Base-by-base conservation (phyloP, 306 rosid genomes). In the Cicer judaicum region DNA sequence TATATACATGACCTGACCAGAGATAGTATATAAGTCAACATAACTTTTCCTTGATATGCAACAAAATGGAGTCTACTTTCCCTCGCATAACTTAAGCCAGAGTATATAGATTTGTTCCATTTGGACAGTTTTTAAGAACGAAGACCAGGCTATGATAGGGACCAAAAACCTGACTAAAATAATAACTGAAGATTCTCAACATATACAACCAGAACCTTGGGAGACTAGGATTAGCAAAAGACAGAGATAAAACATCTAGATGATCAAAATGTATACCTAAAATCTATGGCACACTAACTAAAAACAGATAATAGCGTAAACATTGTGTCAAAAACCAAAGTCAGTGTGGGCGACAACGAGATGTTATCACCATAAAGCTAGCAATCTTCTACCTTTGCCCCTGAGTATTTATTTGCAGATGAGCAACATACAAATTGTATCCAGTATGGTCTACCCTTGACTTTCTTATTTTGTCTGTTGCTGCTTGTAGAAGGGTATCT, bases 371-470 rank as follows among this genome's bases (percentile, higher is more conserved):
- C 64, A 70, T 18, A 8, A 2, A 57, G 57, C 42, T 47, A 41
- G 48, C 43, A 41, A 40, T 70, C n/a, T 48, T 62, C 77, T 29
- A 69, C 47, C 64, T 56, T 64, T 29, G 36, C 36, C 39, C 41
- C 70, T 49, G 70, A 81, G 86, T 70, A 21, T 21, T 21, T 24
- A 72, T 87, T 79, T 10, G 76, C 89, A 18, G 91, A 85, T 4
- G 90, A 75, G 86, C 96, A 92, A 68, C 96, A 92, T 13, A 88
- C 77, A 78, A 83, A 82, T 60, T 80, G 92, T 19, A 48, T 81
- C 96, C 97, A 92, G 50, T 84, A 70, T 19, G 87, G 87, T 78
- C 74, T 87, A 21, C 81, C 80, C 80, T 85, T 87, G 18, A 56
- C 86, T 74, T 84, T 88, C 79, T 78, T 85, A 88, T 86, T 90